Evolutionary conservation across 768 basidiomycete species (phyloP).

Genomic region (Russula sp.): DNA sequence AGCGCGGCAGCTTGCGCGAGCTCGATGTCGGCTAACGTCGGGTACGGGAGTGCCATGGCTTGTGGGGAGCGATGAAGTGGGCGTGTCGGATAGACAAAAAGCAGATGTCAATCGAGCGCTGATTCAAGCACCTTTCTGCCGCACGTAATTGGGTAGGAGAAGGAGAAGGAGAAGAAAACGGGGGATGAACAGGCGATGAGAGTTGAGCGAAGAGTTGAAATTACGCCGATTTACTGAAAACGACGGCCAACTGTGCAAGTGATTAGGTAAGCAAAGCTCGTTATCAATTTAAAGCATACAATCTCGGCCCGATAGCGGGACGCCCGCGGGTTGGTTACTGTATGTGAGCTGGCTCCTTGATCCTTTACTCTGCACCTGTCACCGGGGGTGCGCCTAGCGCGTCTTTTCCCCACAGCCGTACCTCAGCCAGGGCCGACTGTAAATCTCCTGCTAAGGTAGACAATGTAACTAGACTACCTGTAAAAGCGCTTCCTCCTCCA

Average conservation of each 20-base stretch:
- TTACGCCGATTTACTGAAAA: slow-evolving; percentile 4
- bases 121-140: not conserved
- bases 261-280: slow-evolving; percentile 12
- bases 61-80: not conserved
- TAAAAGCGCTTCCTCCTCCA: no score
- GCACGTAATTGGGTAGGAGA: not conserved
- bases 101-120: not conserved
- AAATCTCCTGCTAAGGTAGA: no score
- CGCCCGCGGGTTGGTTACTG: no score
- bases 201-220: slow-evolving; percentile 7
- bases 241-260: not conserved
- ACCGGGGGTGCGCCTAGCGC: not conserved
- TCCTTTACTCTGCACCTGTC: not conserved
- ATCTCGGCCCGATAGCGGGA: no score
- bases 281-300: not conserved
- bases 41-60: slow-evolving; percentile 8
- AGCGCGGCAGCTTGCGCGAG: not conserved
- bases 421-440: no score
- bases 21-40: not conserved
- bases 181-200: slow-evolving; percentile 10
- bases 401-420: no score
- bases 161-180: not conserved
- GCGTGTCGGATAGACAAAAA: not conserved
- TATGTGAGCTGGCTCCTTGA: no score
- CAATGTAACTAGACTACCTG: no score